Percentiles rank a stretch among this genome's conserved stretches.
Conservation (phyloP, 768 basidiomycete genomes). For the Hebeloma cylindrosporum region DNA sequence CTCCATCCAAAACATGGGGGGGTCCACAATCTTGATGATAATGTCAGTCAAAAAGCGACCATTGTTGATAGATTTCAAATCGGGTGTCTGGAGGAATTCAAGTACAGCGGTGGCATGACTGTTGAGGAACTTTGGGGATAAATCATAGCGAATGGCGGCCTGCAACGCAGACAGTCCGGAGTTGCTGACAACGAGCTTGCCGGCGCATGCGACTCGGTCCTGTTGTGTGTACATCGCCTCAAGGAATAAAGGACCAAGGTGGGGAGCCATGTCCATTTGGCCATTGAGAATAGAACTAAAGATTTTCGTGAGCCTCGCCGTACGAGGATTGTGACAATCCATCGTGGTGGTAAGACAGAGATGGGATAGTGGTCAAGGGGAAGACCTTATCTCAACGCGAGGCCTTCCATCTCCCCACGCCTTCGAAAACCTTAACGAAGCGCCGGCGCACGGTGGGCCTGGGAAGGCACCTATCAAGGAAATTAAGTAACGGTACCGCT, state of each 20-base stretch:
- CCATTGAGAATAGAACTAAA: slow-evolving; percentile 35
- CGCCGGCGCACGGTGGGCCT: too few species aligned
- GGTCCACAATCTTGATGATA: slow-evolving; percentile 42
- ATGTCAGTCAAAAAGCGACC: slow-evolving; percentile 43
- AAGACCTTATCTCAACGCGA: too few species aligned
- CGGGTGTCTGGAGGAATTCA: slow-evolving; percentile 36
- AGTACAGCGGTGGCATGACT: slow-evolving; percentile 38
- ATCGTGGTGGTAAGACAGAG: too few species aligned
- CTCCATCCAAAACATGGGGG: slow-evolving; percentile 48
- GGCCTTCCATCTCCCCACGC: too few species aligned
- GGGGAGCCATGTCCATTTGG: slow-evolving; percentile 21
- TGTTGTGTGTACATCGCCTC: slow-evolving; percentile 44
- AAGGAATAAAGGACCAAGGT: slow-evolving; percentile 37
- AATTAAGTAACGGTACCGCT: too few species aligned
- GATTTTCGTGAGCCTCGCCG: slow-evolving; percentile 30
- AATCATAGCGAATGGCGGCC: slow-evolving; percentile 40
- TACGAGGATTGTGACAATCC: neutral
- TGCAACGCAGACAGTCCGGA: slow-evolving; percentile 40
- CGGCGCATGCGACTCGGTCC: slow-evolving; percentile 35
- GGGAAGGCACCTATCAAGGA: too few species aligned
- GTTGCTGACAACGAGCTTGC: slow-evolving; percentile 33
- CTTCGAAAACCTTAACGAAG: too few species aligned
- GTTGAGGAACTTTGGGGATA: slow-evolving; percentile 42
- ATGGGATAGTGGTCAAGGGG: too few species aligned
- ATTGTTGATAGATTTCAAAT: slow-evolving; percentile 34